Percentiles rank a stretch among this genome's conserved stretches.
Evolutionary conservation across 176 grass and related monocot genomes (phyloP).

Genomic region (Hordeum vulgare): MorexV3_pseudomolecules_assembly NC_058520.1:561836226-561836725

Average conservation of each 20-base stretch:
- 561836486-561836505: neutral
- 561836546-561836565: constrained; percentile 25
- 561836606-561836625: neutral
- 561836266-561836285: constrained; percentile 40
- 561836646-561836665: constrained; percentile 5
- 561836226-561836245: constrained; percentile 28
- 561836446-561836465: neutral
- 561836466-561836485: neutral
- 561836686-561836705: neutral
- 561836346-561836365: constrained; percentile 47
- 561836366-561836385: neutral
- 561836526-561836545: neutral
- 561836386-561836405: neutral
- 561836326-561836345: neutral
- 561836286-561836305: constrained; percentile 13
- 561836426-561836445: neutral
- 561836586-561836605: neutral
- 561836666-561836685: neutral
- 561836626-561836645: neutral
- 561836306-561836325: neutral
- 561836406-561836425: constrained; percentile 34
- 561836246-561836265: neutral
- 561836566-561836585: neutral
- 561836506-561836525: neutral
- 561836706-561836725: neutral